Evolutionary conservation across 495 filamentous ascomycete genomes (phyloP).

Genomic region (Talaromyces trachyspermus): DNA sequence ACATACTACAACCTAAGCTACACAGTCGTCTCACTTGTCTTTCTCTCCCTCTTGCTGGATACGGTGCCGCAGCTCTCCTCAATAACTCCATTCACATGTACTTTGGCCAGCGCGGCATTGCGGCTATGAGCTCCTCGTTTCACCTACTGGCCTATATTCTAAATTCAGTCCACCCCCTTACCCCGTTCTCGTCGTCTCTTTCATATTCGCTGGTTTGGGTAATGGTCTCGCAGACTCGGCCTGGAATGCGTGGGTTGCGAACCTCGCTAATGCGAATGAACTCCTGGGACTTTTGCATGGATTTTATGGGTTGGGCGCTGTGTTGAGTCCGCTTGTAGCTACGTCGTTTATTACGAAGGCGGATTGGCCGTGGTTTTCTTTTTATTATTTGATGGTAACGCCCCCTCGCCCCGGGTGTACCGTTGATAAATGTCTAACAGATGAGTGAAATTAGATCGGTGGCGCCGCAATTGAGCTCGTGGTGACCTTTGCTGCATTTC

Average conservation of each 20-base stretch:
- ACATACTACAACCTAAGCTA: slow-evolving; percentile 47
- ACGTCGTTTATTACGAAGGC: slow-evolving; percentile 47
- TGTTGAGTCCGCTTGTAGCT: slow-evolving; percentile 46
- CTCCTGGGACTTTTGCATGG: slow-evolving; percentile 50
- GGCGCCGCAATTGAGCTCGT: slow-evolving; percentile 54
- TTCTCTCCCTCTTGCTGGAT: slow-evolving; percentile 53
- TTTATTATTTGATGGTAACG: slow-evolving; percentile 51
- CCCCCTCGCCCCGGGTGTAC: neutral
- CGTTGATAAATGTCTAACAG: neutral
- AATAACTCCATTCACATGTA: slow-evolving; percentile 47
- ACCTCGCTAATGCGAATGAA: slow-evolving; percentile 49
- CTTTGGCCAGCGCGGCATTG: slow-evolving; percentile 66
- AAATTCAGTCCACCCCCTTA: slow-evolving; percentile 50
- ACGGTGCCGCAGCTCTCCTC: slow-evolving; percentile 42
- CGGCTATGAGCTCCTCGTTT: slow-evolving; percentile 52
- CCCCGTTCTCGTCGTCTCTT: slow-evolving; percentile 46
- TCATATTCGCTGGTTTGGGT: slow-evolving; percentile 48
- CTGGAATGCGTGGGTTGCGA: slow-evolving; percentile 56
- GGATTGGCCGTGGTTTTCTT: slow-evolving; percentile 44
- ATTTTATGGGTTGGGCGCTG: slow-evolving; percentile 51
- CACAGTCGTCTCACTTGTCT: slow-evolving; percentile 48
- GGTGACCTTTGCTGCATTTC: slow-evolving; percentile 52
- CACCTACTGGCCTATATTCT: slow-evolving; percentile 54
- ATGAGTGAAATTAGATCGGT: slow-evolving; percentile 43
- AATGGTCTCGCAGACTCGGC: slow-evolving; percentile 50